Evolutionary conservation across 768 basidiomycete species (phyloP).

Genomic region (Arthromyces matolae): DNA sequence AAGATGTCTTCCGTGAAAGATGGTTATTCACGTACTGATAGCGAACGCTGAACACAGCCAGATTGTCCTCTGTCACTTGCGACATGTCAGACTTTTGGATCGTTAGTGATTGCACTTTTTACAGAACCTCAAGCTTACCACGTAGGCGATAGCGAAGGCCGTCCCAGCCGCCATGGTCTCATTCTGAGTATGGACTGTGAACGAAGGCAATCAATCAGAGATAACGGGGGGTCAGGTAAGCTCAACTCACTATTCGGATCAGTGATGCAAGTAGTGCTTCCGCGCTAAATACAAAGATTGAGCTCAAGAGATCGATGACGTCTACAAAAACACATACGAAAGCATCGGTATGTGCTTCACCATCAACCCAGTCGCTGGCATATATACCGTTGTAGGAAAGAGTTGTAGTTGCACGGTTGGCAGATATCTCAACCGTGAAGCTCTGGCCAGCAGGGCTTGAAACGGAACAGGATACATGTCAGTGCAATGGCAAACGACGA

Average conservation of each 20-base stretch:
- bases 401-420: slow-evolving; percentile 45
- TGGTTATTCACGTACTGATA: slow-evolving; percentile 34
- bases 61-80: slow-evolving; percentile 43
- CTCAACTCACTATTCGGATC: slow-evolving; percentile 43
- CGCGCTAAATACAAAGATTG: neutral
- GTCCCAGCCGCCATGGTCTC: slow-evolving; percentile 49
- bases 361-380: slow-evolving; percentile 45
- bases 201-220: neutral
- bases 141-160: slow-evolving; percentile 53
- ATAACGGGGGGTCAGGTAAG: neutral
- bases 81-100: slow-evolving; percentile 41
- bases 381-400: slow-evolving; percentile 39
- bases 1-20: neutral
- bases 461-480: neutral
- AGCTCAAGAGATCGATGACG: neutral
- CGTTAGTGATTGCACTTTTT: neutral
- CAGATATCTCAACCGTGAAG: slow-evolving; percentile 47
- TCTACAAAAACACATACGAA: slow-evolving; percentile 33
- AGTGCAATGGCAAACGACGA: neutral
- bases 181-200: slow-evolving; percentile 50
- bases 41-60: slow-evolving; percentile 49
- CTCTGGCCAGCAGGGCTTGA: slow-evolving; percentile 43
- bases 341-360: slow-evolving; percentile 38
- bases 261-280: slow-evolving; percentile 42
- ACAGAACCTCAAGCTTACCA: slow-evolving; percentile 25